Conservation (phyloP, 1,139 yeast species). For the Taiozyma sp. region DNA sequence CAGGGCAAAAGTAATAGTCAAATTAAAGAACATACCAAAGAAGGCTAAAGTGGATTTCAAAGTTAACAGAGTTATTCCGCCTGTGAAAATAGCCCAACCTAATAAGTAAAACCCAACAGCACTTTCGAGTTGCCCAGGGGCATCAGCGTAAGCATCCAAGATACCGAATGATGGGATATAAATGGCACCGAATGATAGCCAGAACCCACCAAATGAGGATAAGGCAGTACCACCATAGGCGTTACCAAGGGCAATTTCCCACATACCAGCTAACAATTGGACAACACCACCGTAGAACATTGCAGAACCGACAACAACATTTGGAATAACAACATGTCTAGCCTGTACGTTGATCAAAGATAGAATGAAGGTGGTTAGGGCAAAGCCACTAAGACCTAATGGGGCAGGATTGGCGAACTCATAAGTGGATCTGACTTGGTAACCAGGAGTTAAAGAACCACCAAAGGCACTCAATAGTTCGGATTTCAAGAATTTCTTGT, state of each 20-base stretch:
- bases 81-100: conserved; percentile 81
- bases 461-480: conserved; percentile 55
- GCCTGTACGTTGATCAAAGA: conserved; percentile 62
- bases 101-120: conserved; percentile 73
- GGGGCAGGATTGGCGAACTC: conserved; percentile 89
- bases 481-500: conserved; percentile 48
- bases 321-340: conserved; percentile 47
- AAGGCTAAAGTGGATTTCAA: conserved; percentile 78
- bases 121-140: conserved; percentile 33
- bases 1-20: conserved; percentile 58
- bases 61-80: conserved; percentile 61
- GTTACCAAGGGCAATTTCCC: conserved; percentile 72
- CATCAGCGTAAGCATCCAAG: conserved; percentile 42
- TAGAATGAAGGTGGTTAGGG: conserved; percentile 78
- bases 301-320: conserved; percentile 57
- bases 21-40: conserved; percentile 59
- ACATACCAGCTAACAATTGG: conserved; percentile 70
- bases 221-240: conserved; percentile 90
- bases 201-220: conserved; percentile 81
- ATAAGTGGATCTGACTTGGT: conserved; percentile 48
- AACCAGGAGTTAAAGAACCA: conserved; percentile 54
- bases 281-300: conserved; percentile 71
- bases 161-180: conserved; percentile 74
- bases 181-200: conserved; percentile 78
- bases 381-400: conserved; percentile 78